Percentiles rank a stretch among this genome's conserved stretches.
Conservation (phyloP, 176 grass and related monocot species). For the Poa pratensis region DNA sequence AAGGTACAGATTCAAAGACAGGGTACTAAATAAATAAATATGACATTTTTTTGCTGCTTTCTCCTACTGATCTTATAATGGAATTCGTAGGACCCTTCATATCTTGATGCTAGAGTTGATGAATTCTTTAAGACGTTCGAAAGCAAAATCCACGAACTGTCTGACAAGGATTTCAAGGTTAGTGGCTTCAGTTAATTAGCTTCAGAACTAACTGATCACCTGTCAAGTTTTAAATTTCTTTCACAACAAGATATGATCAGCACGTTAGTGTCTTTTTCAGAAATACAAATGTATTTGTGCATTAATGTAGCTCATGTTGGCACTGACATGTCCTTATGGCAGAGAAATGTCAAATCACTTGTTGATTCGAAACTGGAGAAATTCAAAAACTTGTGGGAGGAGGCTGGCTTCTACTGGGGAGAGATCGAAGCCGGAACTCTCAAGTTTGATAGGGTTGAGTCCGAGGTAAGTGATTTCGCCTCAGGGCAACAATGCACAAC, state of each 20-base stretch:
- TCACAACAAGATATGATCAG: neutral
- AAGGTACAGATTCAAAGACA: constrained; percentile 58
- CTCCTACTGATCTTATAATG: constrained; percentile 38
- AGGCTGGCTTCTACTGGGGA: constrained; percentile 70
- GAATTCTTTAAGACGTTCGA: constrained; percentile 81
- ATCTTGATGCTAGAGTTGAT: constrained; percentile 83
- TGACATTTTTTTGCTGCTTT: constrained; percentile 6
- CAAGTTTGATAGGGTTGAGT: constrained; percentile 72
- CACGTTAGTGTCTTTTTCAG: neutral
- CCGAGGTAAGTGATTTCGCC: constrained; percentile 55
- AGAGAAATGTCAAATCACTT: constrained; percentile 81
- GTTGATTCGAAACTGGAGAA: constrained; percentile 90
- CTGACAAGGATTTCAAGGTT: constrained; percentile 87
- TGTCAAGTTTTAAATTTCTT: neutral
- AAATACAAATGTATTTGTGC: neutral
- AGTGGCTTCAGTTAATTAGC: constrained; percentile 24
- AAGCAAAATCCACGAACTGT: constrained; percentile 78
- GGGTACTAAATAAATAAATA: constrained; percentile 17
- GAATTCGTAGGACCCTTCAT: constrained; percentile 63
- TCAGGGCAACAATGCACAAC: neutral
- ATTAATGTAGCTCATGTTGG: neutral
- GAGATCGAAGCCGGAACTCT: constrained; percentile 80
- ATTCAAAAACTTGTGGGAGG: constrained; percentile 90
- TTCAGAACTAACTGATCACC: constrained; percentile 21
- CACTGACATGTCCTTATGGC: constrained; percentile 36